Evolutionary conservation across 768 basidiomycete species (phyloP).

Genomic region (Hypholoma fasciculare): DNA sequence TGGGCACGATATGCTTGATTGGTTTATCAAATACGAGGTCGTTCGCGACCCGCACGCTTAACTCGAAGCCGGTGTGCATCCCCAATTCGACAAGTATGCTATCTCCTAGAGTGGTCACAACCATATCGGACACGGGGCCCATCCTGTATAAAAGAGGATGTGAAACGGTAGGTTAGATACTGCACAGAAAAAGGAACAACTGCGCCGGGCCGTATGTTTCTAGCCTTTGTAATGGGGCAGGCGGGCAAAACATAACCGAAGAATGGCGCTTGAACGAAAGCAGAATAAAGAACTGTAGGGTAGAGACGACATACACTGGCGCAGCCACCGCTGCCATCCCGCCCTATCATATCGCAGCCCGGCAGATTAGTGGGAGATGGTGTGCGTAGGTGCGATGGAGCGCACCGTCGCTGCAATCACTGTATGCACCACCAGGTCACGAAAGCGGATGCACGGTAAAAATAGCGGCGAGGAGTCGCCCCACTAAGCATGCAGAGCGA

Average conservation of each 20-base stretch:
- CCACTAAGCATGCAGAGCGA: slow-evolving; percentile 42
- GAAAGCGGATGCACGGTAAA: slow-evolving; percentile 63
- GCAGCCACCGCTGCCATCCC: slow-evolving; percentile 43
- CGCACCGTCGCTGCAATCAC: slow-evolving; percentile 62
- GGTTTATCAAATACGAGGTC: slow-evolving; percentile 52
- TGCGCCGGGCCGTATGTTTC: neutral
- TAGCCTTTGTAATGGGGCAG: neutral
- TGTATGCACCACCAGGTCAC: slow-evolving; percentile 61
- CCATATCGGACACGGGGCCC: slow-evolving; percentile 53
- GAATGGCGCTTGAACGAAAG: neutral
- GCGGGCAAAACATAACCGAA: neutral
- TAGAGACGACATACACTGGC: slow-evolving; percentile 32
- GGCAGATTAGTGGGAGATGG: neutral
- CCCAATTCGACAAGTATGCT: slow-evolving; percentile 60
- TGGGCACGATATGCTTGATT: slow-evolving; percentile 48
- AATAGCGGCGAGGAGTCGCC: slow-evolving; percentile 63
- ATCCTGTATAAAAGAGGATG: slow-evolving; percentile 29
- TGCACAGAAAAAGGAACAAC: neutral
- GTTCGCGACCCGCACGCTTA: slow-evolving; percentile 48
- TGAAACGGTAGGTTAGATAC: neutral
- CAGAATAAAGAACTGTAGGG: neutral
- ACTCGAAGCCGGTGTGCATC: slow-evolving; percentile 53
- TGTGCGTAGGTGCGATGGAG: neutral
- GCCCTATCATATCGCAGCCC: slow-evolving; percentile 25
- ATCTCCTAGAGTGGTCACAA: slow-evolving; percentile 52